Evolutionary conservation across 2,329 filamentous ascomycete genomes (phyloP), one percentile per base, ranked within the genome.

Genomic region (Mycosphaerella sp.): DNA sequence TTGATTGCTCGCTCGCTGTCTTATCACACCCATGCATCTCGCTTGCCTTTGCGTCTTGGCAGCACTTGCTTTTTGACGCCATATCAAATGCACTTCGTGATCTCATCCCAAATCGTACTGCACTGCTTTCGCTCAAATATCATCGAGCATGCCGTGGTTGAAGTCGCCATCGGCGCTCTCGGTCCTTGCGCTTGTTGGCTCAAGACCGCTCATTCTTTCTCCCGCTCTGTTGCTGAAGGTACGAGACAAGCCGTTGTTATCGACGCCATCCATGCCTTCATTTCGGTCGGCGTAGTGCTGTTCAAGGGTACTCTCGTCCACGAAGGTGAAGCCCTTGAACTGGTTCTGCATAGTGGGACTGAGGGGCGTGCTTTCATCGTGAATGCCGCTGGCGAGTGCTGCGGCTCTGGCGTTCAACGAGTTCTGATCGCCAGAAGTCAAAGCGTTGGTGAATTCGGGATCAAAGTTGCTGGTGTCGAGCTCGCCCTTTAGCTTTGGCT

Each of bases 391-490:
- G 13, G 91, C 89, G 44, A 97, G 71, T 6, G 88, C 88, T 12
- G 89, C 88, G 4, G 93, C 91, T 52, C 91, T 84, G 63, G 93
- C 88, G 66, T 97, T 97, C 52, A 97, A 77, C 0, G 90, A 96
- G 1, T 86, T 72, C 13, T 88, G 88, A 54, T 85, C 87, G 50
- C 88, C 90, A 53, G 84, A 86, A 64, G 90, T 88, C 51, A 97
- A 74, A 5, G 93, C 93, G 59, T 93, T 96, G 46, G 93, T 98
- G 69, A 98, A 98, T 68, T 97, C 93, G 0, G 93, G 93, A 64
- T 98, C 93, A 66, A 98, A 98, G 72, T 98, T 97, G 40, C 90
- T 96, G 1, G 94, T 94, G 62, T 98, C 93, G 2, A 90, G 88
- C 69, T 95, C 89, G 12, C 87, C 93, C 78, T 94, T 94, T 66